A percentile compares a stretch with the other conserved stretches of the same genome.
phyloP scores from a whole-genome alignment of 345 rosid species.

The Triadica sebifera region DNA sequence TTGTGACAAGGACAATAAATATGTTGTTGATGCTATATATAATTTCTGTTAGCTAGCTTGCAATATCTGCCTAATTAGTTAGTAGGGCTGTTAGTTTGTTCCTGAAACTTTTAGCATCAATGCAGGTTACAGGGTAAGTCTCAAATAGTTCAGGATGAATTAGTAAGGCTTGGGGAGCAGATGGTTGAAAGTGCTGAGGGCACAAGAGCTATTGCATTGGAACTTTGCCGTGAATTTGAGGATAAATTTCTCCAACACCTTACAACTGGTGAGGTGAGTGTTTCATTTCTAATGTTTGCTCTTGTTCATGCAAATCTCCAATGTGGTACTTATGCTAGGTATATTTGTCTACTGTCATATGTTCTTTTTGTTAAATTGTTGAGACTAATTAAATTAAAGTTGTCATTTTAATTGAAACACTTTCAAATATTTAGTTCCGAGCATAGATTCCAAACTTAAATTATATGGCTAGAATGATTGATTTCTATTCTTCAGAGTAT shows the following conservation, averaged over 20 bases:
- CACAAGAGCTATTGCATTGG: conserved; percentile 92
- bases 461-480: neutral
- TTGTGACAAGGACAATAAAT: neutral
- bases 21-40: neutral
- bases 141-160: conserved; percentile 79
- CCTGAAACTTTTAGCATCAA: neutral
- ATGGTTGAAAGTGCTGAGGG: conserved; percentile 86
- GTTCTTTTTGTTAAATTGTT: neutral
- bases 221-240: conserved; percentile 98
- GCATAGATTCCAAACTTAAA: neutral
- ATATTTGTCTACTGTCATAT: neutral
- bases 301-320: neutral
- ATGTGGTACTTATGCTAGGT: neutral
- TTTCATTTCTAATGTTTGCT: neutral
- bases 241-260: conserved; percentile 94
- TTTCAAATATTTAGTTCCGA: neutral
- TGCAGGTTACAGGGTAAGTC: conserved; percentile 91
- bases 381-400: neutral
- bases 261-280: conserved; percentile 85
- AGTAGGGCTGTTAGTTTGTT: neutral
- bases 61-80: neutral
- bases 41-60: neutral
- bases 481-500: neutral
- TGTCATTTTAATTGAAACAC: neutral
- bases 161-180: conserved; percentile 84